Evolutionary conservation across 225 moss, liverwort and hornwort species (phyloP), one percentile per base, ranked within the genome.

Genomic region (Anthoceros angustus): DNA sequence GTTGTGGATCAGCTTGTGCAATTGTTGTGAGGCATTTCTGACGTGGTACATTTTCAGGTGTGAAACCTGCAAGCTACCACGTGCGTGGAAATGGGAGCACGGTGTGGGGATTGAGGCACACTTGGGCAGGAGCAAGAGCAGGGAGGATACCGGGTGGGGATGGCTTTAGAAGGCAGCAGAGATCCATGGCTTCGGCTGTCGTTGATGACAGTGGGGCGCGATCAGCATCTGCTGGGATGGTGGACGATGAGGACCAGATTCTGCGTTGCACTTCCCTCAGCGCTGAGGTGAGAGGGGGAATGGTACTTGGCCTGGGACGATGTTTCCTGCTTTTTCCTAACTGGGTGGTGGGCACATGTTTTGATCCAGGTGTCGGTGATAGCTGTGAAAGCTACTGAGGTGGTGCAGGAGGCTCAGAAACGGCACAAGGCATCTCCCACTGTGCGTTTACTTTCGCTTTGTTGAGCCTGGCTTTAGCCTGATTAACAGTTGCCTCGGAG

Each of bases 361-460:
- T n/a, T n/a, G n/a, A n/a, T n/a, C n/a, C 79, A 98, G 95, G 88
- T 98, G 12, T 86, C 91, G 64, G 85, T 98, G 25, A 64, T 98
- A 42, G 80, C 88, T 67, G 74, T 98, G 68, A 91, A 91, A 43
- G 92, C 88, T 48, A 98, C 95, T 62, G 87, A 87, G 40, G 82
- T 98, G 63, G 92, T 98, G 66, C 82, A 82, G 62, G 95, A 98
- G 70, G 88, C 95, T 50, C 95, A 98, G 73, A 76, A 72, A 76
- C 87, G 95, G 61, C 95, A 98, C 49, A 82, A 77, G 66, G 76
- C 92, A 62, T 82, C 88, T 62, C 95, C 95, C 42, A 92, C 80
- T 78, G 95, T 98, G 72, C 50, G 79, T 74, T 43, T 46, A 21
- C 20, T 49, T 48, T 43, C 8, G 42, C 50, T 68, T 40, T 41